Base-by-base conservation (phyloP, 2,329 filamentous ascomycete genomes). In the Hypoxylon sp. region DNA sequence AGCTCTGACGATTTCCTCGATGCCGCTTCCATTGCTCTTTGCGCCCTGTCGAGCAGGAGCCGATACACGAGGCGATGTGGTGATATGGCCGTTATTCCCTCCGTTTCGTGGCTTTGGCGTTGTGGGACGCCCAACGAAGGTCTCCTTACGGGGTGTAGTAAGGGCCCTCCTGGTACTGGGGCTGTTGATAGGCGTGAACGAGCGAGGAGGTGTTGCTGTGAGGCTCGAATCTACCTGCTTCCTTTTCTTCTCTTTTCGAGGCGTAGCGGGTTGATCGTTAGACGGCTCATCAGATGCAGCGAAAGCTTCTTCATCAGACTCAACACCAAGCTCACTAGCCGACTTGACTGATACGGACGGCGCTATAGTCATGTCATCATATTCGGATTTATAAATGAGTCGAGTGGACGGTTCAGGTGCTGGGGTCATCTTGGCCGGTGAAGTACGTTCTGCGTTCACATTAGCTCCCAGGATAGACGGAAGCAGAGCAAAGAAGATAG, bases 371-470 rank as follows among this genome's bases (percentile, higher is more conserved):
- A n/a, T 27, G 15, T 26, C 17, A 15, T 21, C 21, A 10, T 27
- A 24, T 42, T 42, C 37, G 31, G 31, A 24, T 15, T 4, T 20
- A 43, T 55, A 47, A 35, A 33, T 15, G n/a, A 26, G 29, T 35
- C 2, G 29, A 1, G 11, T 8, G 13, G 1, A 9, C 2, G 10
- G 9, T 3, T 33, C n/a, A 17, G 40, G 13, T 1, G 18, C 21
- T 9, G 21, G 10, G 24, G 35, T 5, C 23, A 21, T 31, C 3
- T 40, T 48, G 23, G 27, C 35, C 26, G 33, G 23, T n/a, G 29
- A 21, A 3, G 23, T 13, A 23, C 5, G n/a, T n/a, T 24, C 45
- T n/a, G 54, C 31, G 31, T 33, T 24, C 31, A 58, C 58, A 21
- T 6, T 17, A 13, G 4, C 17, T 8, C 31, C n/a, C 3, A 35